Evolutionary conservation across 1,284 basidiomycete species (phyloP), one percentile per base, ranked within the genome.

Genomic region (Apiotrichum montevideense): DNA sequence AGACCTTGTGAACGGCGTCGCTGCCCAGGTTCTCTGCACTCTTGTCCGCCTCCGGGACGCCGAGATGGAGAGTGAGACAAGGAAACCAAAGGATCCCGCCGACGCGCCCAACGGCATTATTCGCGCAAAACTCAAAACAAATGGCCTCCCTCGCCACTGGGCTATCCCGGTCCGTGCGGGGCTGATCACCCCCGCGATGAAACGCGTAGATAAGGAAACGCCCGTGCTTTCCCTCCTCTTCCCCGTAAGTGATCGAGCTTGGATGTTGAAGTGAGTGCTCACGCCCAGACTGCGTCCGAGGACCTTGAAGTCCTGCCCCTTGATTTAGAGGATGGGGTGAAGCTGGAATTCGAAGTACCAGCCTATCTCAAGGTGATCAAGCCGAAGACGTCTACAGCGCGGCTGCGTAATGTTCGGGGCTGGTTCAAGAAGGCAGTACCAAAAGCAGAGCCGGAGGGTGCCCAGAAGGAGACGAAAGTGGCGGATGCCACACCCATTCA

Each of bases 121-220:
- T 6, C 35, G 47, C 47, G 47, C 47, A 9, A 39, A 29, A 11
- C 47, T 49, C 9, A 4, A 37, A 13, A 35, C 9, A 3, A 49
- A 49, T 37, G n/a, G 15, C 9, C 47, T 49, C 10, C 47, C 47
- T 2, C 47, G 47, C 35, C 35, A 49, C 47, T 49, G 47, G 47
- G 47, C 21, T 9, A 13, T 49, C 9, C 47, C 47, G 1, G 47
- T 39, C 9, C 35, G 35, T 7, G 47, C 47, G 2, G 21, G 35
- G 1, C 4, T 49, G 35, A 32, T 49, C 13, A 49, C 47, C 2
- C 47, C 47, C 3, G 47, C 47, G 1, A 49, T 49, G 47, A 33
- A 14, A 13, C 47, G 35, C 21, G 37, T 40, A 1, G 10, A 49
- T 10, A 39, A 40, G 15, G 47, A 49, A 21, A 21, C 9, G 35